Base-by-base conservation (phyloP, 1,284 basidiomycete genomes). In the Ustilago cynodontis region DNA sequence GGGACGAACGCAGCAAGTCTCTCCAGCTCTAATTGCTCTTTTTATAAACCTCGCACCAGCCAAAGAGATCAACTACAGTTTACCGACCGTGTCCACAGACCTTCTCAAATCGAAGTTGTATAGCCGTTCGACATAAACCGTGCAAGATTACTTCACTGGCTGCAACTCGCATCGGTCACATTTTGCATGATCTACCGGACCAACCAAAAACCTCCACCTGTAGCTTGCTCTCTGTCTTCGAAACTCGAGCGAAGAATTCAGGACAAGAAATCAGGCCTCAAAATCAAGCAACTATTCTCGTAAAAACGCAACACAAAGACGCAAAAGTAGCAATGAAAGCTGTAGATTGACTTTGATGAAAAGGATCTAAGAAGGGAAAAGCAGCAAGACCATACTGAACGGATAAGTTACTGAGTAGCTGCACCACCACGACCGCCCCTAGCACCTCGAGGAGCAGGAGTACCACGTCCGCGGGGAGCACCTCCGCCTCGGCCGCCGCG, bases 401-500 rank as follows among this genome's bases (percentile, higher is more conserved):
- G 22, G 24, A 14, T 49, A 3, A 28, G 10, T 57, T 31, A 72
- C 51, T 55, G 70, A 14, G 51, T 57, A 29, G 65, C 61, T 11
- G 65, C 65, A n/a, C 71, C 65, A 11, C 64, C 64, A 9, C 57
- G 64, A n/a, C 64, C 64, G 20, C 57, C 57, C 7, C 64, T 56
- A 22, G 50, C n/a, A 49, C 45, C 53, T 18, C 49, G 59, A 11
- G 61, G 45, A 51, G 52, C 52, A 20, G 53, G 52, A 11, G 39
- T 56, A 18, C 68, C 62, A 43, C 62, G 57, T 37, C 58, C 68
- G 50, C 60, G 53, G 6, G 28, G 41, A 16, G 41, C 43, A 54
- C 65, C 65, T 20, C 71, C 66, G 43, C 65, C 66, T 37, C 65
- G 62, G 33, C 69, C 68, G 43, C 69, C 64, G 18, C 69, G 69